These are phyloP conservation scores for Penicillium egyptiacum DNA, from an alignment of 495 filamentous ascomycete species.

Conservation along the genomic window DNA sequence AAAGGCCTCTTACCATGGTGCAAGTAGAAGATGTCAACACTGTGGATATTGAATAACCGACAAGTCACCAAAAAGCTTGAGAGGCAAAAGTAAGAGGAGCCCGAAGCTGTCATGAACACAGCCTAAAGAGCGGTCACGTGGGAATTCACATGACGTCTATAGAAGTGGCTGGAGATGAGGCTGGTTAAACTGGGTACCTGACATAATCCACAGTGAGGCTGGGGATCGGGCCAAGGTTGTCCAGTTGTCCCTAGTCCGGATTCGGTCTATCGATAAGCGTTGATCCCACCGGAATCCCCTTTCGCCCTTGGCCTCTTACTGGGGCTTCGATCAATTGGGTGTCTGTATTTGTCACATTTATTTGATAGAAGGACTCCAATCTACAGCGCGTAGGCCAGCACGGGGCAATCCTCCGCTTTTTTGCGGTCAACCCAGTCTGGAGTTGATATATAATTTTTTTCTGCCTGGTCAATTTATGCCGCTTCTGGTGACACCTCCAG, in stretches of 20 bases:
- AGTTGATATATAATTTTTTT: slow-evolving; percentile 15
- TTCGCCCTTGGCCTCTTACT: slow-evolving; percentile 13
- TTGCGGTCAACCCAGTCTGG: slow-evolving; percentile 7
- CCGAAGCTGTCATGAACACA: not conserved
- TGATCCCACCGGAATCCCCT: slow-evolving; percentile 30
- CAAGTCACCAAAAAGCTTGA: slow-evolving; percentile 1
- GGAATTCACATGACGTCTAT: slow-evolving; percentile 32
- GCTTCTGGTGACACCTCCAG: slow-evolving; percentile 11
- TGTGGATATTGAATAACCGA: slow-evolving; percentile 4
- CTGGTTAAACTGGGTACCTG: slow-evolving; percentile 13
- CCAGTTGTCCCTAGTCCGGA: not conserved
- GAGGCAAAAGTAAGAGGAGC: not conserved
- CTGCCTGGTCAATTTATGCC: slow-evolving; percentile 10
- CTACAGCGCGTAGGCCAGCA: slow-evolving; percentile 30
- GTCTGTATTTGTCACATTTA: slow-evolving; percentile 33
- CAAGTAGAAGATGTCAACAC: slow-evolving; percentile 1
- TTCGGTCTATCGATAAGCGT: slow-evolving; percentile 30
- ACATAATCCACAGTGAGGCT: slow-evolving; percentile 22
- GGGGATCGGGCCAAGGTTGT: slow-evolving; percentile 2
- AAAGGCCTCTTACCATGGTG: slow-evolving; percentile 26
- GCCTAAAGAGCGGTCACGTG: slow-evolving; percentile 3
- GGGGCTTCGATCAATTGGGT: slow-evolving; percentile 25
- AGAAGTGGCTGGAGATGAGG: slow-evolving; percentile 20
- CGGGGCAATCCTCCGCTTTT: slow-evolving; percentile 20
- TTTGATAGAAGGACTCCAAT: slow-evolving; percentile 29